Percentiles rank a stretch among this genome's conserved stretches.
Evolutionary conservation across 768 basidiomycete species (phyloP).

Genomic region (Collybia sordida): DNA sequence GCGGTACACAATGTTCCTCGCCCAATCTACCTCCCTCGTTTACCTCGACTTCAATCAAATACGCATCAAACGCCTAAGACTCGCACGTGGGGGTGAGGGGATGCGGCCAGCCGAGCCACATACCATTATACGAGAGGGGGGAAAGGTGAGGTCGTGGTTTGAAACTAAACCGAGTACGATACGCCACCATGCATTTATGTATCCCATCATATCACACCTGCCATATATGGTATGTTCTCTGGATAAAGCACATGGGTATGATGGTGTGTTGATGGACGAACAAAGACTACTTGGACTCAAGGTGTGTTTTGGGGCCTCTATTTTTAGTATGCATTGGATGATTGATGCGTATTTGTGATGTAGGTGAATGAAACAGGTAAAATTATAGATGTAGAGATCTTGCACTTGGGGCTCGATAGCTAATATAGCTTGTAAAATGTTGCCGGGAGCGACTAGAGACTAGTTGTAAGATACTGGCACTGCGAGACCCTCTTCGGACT

Average conservation of each 20-base stretch:
- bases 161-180: not conserved
- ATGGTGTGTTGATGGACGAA: constrained; percentile 3
- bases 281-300: not conserved
- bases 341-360: too few species aligned
- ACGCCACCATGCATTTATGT: not conserved
- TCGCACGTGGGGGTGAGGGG: too few species aligned
- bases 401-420: too few species aligned
- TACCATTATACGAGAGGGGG: too few species aligned
- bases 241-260: not conserved
- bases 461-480: too few species aligned
- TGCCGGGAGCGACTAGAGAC: too few species aligned
- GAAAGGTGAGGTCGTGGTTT: not conserved
- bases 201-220: not conserved
- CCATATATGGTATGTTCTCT: constrained; percentile 1
- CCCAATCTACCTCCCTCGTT: not conserved
- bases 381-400: too few species aligned
- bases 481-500: too few species aligned
- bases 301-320: not conserved
- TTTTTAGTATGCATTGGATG: too few species aligned
- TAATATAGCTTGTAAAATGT: too few species aligned
- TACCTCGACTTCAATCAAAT: not conserved
- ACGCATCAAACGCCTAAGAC: not conserved
- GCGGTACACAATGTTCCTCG: constrained; percentile 17
- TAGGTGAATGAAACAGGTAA: too few species aligned
- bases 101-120: too few species aligned